A percentile compares a stretch with the other conserved stretches of the same genome.
Evolutionary conservation across 2,329 filamentous ascomycete species (phyloP).

Genomic region (Trichoderma harzianum): DNA sequence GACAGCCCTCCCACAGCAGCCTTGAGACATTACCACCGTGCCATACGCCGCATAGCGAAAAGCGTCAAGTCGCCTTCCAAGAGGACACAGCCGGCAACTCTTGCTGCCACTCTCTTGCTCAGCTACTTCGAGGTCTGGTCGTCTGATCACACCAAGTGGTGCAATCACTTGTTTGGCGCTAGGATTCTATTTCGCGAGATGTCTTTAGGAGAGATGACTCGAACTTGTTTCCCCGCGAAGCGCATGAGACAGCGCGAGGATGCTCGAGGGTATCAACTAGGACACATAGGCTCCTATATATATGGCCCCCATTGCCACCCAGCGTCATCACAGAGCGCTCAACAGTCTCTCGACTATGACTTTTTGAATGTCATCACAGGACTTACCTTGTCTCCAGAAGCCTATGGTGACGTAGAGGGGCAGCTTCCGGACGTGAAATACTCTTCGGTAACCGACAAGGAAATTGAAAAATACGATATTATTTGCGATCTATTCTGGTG

Average conservation of each 20-base stretch:
- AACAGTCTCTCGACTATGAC: slow-evolving; percentile 38
- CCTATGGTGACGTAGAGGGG: slow-evolving; percentile 35
- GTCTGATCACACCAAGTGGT: slow-evolving; percentile 94
- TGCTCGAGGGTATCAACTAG: background rate
- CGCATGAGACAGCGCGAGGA: slow-evolving; percentile 30
- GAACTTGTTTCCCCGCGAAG: slow-evolving; percentile 64
- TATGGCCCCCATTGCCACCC: slow-evolving; percentile 27
- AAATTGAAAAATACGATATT: slow-evolving; percentile 77
- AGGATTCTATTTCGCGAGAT: slow-evolving; percentile 80
- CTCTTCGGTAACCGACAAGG: slow-evolving; percentile 46
- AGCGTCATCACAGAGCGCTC: slow-evolving; percentile 1
- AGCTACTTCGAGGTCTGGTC: slow-evolving; percentile 94
- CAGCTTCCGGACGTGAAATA: slow-evolving; percentile 27
- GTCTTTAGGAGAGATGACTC: slow-evolving; percentile 70
- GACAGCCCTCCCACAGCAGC: slow-evolving; percentile 71
- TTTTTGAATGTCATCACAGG: slow-evolving; percentile 44
- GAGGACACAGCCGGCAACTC: slow-evolving; percentile 71
- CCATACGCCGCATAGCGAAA: slow-evolving; percentile 72
- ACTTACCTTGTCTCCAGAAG: slow-evolving; percentile 35
- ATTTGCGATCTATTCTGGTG: slow-evolving; percentile 91
- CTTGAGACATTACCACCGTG: slow-evolving; percentile 86
- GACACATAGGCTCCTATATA: slow-evolving; percentile 1
- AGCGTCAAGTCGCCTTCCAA: slow-evolving; percentile 67
- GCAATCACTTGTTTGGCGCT: slow-evolving; percentile 82
- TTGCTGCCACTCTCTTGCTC: slow-evolving; percentile 84